These are phyloP conservation scores for Neckera pumila DNA, from an alignment of 225 moss, liverwort and hornwort species.

Conservation along the genomic window DNA sequence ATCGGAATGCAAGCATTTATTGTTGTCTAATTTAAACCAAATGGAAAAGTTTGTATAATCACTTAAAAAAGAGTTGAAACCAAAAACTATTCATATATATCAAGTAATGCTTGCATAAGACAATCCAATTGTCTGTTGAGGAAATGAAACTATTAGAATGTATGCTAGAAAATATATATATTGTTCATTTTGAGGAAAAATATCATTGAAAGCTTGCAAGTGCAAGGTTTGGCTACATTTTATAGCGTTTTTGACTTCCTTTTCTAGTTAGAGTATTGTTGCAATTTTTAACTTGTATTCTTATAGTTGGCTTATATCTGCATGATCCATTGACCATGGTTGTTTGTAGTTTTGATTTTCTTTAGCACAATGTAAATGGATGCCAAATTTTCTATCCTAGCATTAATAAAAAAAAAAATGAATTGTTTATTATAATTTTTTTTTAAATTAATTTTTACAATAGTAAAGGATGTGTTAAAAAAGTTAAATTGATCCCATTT, in stretches of 20 bases:
- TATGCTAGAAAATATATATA: background rate
- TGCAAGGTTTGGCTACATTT: background rate
- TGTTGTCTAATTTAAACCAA: no score
- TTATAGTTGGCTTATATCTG: background rate
- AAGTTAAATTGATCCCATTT: background rate
- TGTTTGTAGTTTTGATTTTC: background rate
- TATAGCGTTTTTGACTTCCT: background rate
- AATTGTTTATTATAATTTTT: background rate
- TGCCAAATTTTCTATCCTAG: background rate
- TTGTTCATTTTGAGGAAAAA: background rate
- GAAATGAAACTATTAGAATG: no score
- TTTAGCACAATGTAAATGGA: background rate
- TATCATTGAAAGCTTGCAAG: background rate
- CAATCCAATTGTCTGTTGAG: no score
- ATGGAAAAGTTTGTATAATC: no score
- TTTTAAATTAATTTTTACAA: background rate
- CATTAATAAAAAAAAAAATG: background rate
- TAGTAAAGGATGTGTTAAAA: background rate
- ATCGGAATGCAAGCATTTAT: background rate
- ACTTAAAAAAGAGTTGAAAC: no score
- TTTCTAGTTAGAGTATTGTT: background rate
- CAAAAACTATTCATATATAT: no score
- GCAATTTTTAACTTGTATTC: background rate
- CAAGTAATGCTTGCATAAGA: no score
- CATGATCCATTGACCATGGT: background rate